Conservation (phyloP, 441 rosid genomes). For the Gossypium davidsonii region DNA sequence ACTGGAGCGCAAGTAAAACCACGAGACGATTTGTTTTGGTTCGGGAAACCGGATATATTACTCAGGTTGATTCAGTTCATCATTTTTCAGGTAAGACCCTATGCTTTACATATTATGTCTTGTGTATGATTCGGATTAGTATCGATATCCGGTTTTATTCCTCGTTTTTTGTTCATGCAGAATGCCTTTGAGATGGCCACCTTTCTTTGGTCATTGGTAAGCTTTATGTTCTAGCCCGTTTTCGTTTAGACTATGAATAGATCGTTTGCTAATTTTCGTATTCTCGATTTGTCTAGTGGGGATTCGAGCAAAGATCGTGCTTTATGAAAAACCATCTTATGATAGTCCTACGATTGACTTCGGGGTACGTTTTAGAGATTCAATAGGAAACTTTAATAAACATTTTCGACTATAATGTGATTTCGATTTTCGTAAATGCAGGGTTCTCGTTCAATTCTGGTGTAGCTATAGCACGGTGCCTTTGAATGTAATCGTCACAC, state of each 20-base stretch:
- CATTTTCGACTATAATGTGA: background rate
- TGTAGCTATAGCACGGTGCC: conserved; percentile 91
- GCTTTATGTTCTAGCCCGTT: background rate
- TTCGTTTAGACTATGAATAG: background rate
- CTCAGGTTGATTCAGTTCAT: conserved; percentile 73
- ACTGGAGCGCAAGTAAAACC: conserved; percentile 77
- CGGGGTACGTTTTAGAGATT: conserved; percentile 44
- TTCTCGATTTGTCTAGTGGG: conserved; percentile 52
- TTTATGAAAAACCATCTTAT: conserved; percentile 83
- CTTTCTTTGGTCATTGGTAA: conserved; percentile 30
- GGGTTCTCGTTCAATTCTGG: conserved; percentile 92
- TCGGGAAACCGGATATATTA: conserved; percentile 47
- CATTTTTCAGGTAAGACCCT: conserved; percentile 69
- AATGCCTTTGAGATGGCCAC: conserved; percentile 99
- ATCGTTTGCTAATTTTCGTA: background rate
- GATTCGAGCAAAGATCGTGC: conserved; percentile 65
- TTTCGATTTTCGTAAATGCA: conserved; percentile 26
- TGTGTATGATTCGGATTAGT: background rate
- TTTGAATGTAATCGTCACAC: conserved; percentile 74
- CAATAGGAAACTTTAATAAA: background rate
- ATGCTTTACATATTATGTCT: background rate
- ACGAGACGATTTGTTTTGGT: conserved; percentile 88
- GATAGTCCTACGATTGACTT: conserved; percentile 60
- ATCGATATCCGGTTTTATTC: conserved; percentile 3
- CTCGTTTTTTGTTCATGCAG: conserved; percentile 34